phyloP scores from a whole-genome alignment of 2,329 filamentous ascomycete species.

The Arthrobotrys entomopaga region DNA sequence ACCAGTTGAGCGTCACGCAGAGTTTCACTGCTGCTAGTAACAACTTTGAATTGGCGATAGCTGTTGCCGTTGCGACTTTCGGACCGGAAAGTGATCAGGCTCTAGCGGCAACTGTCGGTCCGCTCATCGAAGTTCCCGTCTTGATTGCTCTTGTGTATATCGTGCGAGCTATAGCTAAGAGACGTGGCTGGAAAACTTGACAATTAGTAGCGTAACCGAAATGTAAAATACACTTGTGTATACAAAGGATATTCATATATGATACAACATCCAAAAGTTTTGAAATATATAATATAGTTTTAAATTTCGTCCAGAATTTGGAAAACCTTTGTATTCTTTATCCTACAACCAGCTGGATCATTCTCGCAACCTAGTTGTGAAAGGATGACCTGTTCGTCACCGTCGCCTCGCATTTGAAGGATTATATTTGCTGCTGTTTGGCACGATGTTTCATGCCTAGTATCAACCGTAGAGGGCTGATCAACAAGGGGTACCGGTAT shows the following conservation, averaged over 20 bases:
- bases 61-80: slow-evolving; percentile 83
- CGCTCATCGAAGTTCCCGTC: slow-evolving; percentile 86
- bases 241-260: too few relatives aligned
- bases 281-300: slow-evolving; percentile 4
- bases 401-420: slow-evolving; percentile 33
- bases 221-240: too few relatives aligned
- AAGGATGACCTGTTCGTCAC: slow-evolving; percentile 13
- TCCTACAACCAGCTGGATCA: slow-evolving; percentile 55
- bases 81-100: slow-evolving; percentile 82
- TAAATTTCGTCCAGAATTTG: slow-evolving; percentile 60
- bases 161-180: slow-evolving; percentile 69
- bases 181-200: slow-evolving; percentile 67
- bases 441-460: slow-evolving; percentile 24
- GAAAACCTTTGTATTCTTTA: slow-evolving; percentile 60
- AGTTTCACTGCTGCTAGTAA: slow-evolving; percentile 92
- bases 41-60: slow-evolving; percentile 92
- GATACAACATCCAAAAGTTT: background rate
- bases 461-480: too few relatives aligned
- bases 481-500: too few relatives aligned
- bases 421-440: slow-evolving; percentile 42
- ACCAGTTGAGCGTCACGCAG: slow-evolving; percentile 76
- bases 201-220: too few relatives aligned
- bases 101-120: slow-evolving; percentile 82
- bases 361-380: slow-evolving; percentile 31
- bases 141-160: slow-evolving; percentile 80